These are phyloP conservation scores for Phytopythium ostracodes DNA, from an alignment of 352 stramenopile genomes.

Conservation along the genomic window DNA sequence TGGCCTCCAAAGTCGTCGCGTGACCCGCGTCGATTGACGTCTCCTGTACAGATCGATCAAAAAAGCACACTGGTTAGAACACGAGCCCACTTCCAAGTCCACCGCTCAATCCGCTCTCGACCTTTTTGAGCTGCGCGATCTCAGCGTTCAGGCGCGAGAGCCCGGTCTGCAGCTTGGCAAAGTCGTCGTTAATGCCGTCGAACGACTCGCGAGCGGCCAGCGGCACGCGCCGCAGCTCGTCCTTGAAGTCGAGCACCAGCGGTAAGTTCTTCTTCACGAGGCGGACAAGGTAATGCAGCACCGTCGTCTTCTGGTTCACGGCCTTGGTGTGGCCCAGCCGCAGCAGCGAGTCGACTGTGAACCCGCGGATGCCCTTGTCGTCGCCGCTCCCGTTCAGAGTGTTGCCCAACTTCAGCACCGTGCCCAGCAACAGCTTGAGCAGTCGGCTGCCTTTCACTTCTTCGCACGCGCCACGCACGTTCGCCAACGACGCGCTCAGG, in stretches of 20 bases:
- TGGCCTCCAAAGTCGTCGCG: conserved; percentile 16
- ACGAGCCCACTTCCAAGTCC: too few species aligned
- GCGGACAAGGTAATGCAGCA: conserved; percentile 97
- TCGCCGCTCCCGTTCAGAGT: conserved; percentile 92
- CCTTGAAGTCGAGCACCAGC: conserved; percentile 89
- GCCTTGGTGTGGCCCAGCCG: conserved; percentile 94
- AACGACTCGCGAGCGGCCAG: conserved; percentile 82
- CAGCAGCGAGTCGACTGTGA: conserved; percentile 95
- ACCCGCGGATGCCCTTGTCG: conserved; percentile 88
- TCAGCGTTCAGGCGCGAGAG: conserved; percentile 44
- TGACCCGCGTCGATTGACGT: too few species aligned
- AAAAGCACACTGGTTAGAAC: too few species aligned
- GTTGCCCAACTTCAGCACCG: conserved; percentile 97
- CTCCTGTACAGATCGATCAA: conserved; percentile 8
- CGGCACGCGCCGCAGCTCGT: conserved; percentile 83
- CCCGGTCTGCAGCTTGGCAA: conserved; percentile 48
- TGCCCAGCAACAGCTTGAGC: conserved; percentile 94
- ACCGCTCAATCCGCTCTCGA: conserved; percentile 9
- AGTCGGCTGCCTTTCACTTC: conserved; percentile 91
- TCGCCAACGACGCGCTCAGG: conserved; percentile 65
- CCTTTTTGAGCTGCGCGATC: conserved; percentile 41
- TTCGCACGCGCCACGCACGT: conserved; percentile 89
- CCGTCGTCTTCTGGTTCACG: conserved; percentile 95
- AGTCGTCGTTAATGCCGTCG: conserved; percentile 63
- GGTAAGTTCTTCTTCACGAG: conserved; percentile 95